These are phyloP conservation scores for Asterophora parasitica DNA, from an alignment of 768 basidiomycete genomes.

Conservation along the genomic window DNA sequence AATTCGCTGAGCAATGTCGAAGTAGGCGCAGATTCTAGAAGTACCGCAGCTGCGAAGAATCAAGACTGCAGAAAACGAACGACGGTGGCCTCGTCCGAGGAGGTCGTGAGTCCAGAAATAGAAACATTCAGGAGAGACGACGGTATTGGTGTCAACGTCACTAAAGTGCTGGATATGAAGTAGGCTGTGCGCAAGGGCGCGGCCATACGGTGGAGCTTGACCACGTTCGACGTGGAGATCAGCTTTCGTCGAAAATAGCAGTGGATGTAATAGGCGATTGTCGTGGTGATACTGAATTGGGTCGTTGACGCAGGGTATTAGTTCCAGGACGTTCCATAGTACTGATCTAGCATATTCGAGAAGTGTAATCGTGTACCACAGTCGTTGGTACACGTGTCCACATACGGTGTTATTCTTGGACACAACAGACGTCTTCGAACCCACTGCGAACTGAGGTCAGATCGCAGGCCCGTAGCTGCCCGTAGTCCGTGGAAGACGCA, in stretches of 20 bases:
- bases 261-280: neutral
- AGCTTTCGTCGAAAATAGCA: neutral
- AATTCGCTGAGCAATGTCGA: too few species aligned
- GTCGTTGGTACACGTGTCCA: neutral
- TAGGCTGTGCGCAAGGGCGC: too few species aligned
- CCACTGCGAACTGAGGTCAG: slow-evolving; percentile 3
- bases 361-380: slow-evolving; percentile 1
- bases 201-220: too few species aligned
- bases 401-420: too few species aligned
- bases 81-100: too few species aligned
- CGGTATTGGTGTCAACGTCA: too few species aligned
- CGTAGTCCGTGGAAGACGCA: slow-evolving; percentile 3
- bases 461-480: neutral
- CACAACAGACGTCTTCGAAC: neutral
- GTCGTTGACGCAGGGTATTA: neutral
- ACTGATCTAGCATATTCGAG: too few species aligned
- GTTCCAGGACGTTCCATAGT: neutral
- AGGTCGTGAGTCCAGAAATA: too few species aligned
- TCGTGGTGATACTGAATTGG: neutral
- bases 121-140: too few species aligned
- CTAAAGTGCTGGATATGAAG: too few species aligned
- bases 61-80: neutral
- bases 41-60: too few species aligned
- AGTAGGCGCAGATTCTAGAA: too few species aligned
- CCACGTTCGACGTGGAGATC: neutral